Conservation (phyloP, 495 filamentous ascomycete species). For the Talaromyces liani region DNA sequence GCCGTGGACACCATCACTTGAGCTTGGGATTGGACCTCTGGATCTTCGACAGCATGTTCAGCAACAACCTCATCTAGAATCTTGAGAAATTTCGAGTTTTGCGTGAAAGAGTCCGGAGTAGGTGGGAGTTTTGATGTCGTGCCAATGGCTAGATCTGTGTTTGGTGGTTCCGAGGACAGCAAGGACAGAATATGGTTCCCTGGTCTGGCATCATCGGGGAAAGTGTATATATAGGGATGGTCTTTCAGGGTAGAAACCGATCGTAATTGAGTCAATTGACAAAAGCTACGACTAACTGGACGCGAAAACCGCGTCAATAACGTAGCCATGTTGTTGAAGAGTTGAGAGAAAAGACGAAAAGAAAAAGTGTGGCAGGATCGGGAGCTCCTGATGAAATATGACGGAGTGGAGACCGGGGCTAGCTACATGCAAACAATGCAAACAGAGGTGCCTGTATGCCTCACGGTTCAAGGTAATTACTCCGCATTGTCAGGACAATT, state of each 20-base stretch:
- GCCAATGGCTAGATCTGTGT: slow-evolving; percentile 63
- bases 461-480: background rate
- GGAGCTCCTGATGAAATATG: background rate
- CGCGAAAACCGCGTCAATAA: background rate
- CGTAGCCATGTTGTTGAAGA: background rate
- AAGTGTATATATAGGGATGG: slow-evolving; percentile 61
- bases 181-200: slow-evolving; percentile 58
- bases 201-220: slow-evolving; percentile 39
- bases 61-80: slow-evolving; percentile 71
- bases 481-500: background rate
- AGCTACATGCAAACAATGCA: slow-evolving; percentile 3
- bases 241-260: slow-evolving; percentile 45
- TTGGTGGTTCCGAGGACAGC: slow-evolving; percentile 68
- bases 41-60: slow-evolving; percentile 64
- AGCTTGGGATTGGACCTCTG: slow-evolving; percentile 65
- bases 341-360: background rate
- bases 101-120: slow-evolving; percentile 64
- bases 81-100: slow-evolving; percentile 68
- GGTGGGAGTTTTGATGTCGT: slow-evolving; percentile 66
- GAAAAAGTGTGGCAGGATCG: background rate
- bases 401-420: background rate
- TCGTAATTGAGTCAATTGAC: slow-evolving; percentile 25
- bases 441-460: background rate
- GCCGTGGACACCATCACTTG: slow-evolving; percentile 70
- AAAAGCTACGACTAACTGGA: background rate